A percentile compares a stretch with the other conserved stretches of the same genome.
Conservation (phyloP, 495 filamentous ascomycete species). For the Bathelium albidoporum region DNA sequence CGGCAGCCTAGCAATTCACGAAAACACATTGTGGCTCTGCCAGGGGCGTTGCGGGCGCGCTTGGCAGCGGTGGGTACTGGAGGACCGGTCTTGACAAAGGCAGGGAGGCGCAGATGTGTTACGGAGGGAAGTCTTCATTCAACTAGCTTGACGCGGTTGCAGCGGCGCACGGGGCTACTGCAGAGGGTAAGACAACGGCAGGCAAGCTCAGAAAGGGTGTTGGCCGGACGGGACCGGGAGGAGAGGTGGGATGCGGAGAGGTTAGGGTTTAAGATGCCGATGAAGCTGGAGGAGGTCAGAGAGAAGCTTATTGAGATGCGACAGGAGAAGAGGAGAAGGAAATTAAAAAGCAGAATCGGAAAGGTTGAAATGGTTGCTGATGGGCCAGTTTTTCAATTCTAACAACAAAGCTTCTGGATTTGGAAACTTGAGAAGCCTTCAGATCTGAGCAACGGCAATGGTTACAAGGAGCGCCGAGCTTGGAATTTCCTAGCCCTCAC, state of each 20-base stretch:
- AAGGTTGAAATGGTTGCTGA: constrained; percentile 18
- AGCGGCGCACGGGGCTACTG: not conserved
- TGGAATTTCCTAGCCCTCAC: not conserved
- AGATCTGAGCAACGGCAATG: constrained; percentile 14
- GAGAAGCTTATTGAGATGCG: constrained; percentile 46
- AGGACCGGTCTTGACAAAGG: not conserved
- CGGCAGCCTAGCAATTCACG: constrained; percentile 43
- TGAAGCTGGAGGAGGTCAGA: constrained; percentile 46
- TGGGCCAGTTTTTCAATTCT: constrained; percentile 7
- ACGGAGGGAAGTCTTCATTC: not conserved
- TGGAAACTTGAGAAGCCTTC: not conserved
- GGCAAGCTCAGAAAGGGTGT: constrained; percentile 23
- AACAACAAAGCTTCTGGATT: no score
- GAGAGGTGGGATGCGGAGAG: constrained; percentile 32
- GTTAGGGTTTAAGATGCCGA: constrained; percentile 40
- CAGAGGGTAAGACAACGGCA: constrained; percentile 12
- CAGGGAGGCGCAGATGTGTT: not conserved
- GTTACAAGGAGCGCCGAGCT: not conserved
- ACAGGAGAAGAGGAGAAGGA: constrained; percentile 51
- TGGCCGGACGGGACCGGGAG: constrained; percentile 14
- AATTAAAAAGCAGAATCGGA: constrained; percentile 58
- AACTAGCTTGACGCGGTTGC: not conserved
- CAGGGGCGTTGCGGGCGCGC: constrained; percentile 19
- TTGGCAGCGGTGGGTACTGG: not conserved
- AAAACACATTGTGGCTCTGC: constrained; percentile 43